Base-by-base conservation (phyloP, 306 rosid genomes). In the Leucaena leucocephala region DNA sequence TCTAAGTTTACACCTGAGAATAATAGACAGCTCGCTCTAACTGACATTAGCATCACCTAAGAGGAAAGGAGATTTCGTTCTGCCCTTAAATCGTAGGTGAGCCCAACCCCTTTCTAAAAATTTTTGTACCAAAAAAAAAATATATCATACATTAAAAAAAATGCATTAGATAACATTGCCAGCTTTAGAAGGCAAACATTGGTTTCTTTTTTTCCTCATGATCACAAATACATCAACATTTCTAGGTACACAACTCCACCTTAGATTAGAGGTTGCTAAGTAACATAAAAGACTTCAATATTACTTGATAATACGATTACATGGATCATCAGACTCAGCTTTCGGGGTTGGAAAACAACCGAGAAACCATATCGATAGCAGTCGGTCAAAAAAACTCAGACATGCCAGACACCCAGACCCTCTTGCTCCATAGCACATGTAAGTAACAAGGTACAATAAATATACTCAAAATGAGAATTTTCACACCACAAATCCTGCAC, bases 401-500 rank as follows among this genome's bases (percentile, higher is more conserved):
- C 63, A 66, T 46, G 79, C 80, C 39, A 19, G 86, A 63, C 44
- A 83, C 91, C 80, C 39, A 19, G 86, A 63, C 44, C 84, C 91
- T 68, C 71, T 49, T 54, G 71, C 69, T 83, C 84, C 19, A 80
- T 75, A 79, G 75, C 92, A 81, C 76, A 79, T 64, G 43, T 74
- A 75, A 49, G 75, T 58, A 46, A 79, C 34, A 74, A 33, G 67
- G 74, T 55, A 76, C 46, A 57, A 73, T 72, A 69, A 50, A 71
- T 80, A 80, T 34, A 71, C 81, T 62, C 76, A 17, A 70, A 80
- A 52, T 36, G 67, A 64, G 80, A 66, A 58, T 38, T 68, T 61
- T 72, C 90, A 84, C 3, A 70, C 66, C 78, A 76, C 84, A 67
- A 76, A 81, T 45, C 75, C 91, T 87, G 83, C 87, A 71, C 54